Evolutionary conservation across 176 grass and related monocot species (phyloP).

Genomic region (Musa troglodytarum): DNA sequence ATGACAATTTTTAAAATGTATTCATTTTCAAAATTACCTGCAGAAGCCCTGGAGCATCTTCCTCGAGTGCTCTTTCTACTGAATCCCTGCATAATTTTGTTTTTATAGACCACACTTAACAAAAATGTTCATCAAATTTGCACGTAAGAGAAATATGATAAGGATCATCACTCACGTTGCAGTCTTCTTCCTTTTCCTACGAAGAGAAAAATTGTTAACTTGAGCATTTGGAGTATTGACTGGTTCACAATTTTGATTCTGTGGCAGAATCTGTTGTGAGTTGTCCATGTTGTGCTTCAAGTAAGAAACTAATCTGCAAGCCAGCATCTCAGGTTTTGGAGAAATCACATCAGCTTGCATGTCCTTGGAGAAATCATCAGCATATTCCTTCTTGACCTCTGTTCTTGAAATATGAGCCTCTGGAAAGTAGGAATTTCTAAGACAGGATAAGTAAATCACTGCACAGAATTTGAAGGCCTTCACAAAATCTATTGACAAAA

Average conservation of each 20-base stretch:
- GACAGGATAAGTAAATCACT: constrained; percentile 9
- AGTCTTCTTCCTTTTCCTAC: constrained; percentile 60
- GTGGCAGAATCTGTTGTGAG: neutral
- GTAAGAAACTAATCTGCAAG: neutral
- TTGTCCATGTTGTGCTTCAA: neutral
- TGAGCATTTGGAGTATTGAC: neutral
- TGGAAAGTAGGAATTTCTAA: constrained; percentile 9
- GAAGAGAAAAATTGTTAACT: constrained; percentile 23
- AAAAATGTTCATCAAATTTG: neutral
- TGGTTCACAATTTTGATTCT: neutral
- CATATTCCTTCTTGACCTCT: constrained; percentile 6
- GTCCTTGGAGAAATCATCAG: neutral
- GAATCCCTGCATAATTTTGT: constrained; percentile 61
- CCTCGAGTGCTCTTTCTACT: constrained; percentile 67
- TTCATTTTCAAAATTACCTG: constrained; percentile 33
- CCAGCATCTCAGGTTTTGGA: neutral
- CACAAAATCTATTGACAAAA: neutral
- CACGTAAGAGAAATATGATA: constrained; percentile 18
- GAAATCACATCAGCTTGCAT: constrained; percentile 9
- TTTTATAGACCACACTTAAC: neutral
- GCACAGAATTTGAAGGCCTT: constrained; percentile 22
- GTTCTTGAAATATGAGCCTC: constrained; percentile 6
- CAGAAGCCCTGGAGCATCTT: constrained; percentile 95
- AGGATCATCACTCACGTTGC: constrained; percentile 49
- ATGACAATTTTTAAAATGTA: neutral